These are phyloP conservation scores for Aspergillus sp. DNA, from an alignment of 2,329 filamentous ascomycete species.

Conservation along the genomic window DNA sequence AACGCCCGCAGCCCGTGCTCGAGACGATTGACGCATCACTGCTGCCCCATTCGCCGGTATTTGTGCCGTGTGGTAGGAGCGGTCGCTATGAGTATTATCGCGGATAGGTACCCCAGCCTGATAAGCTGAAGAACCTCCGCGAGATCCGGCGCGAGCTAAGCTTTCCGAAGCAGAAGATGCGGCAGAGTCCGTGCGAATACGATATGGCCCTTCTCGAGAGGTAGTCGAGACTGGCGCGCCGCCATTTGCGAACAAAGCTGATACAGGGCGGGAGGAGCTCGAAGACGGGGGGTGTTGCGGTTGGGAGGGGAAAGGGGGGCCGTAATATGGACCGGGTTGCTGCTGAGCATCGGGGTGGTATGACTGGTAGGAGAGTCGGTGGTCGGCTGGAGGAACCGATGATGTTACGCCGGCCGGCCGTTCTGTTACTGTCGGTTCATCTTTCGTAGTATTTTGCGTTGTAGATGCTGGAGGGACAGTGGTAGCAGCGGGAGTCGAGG, in stretches of 20 bases:
- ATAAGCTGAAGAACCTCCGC: constrained; percentile 59
- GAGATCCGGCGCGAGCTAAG: constrained; percentile 62
- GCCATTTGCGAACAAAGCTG: constrained; percentile 50
- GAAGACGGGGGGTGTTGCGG: constrained; percentile 39
- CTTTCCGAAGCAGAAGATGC: constrained; percentile 57
- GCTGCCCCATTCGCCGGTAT: constrained; percentile 61
- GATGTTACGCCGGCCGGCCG: constrained; percentile 23
- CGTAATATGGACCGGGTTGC: constrained; percentile 44
- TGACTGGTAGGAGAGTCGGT: constrained; percentile 45
- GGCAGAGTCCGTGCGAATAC: constrained; percentile 60
- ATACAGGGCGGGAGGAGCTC: constrained; percentile 45
- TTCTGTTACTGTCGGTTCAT: constrained; percentile 21
- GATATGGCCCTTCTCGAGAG: constrained; percentile 46
- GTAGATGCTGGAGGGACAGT: constrained; percentile 24
- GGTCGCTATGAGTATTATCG: constrained; percentile 68
- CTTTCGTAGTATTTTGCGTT: constrained; percentile 23
- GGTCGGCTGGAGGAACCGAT: constrained; percentile 30
- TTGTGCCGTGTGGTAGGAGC: constrained; percentile 64
- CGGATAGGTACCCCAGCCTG: constrained; percentile 63
- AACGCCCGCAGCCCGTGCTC: constrained; percentile 56
- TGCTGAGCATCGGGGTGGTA: constrained; percentile 47
- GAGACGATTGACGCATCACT: constrained; percentile 75
- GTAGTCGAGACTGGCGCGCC: constrained; percentile 39
- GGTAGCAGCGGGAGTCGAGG: constrained; percentile 23
- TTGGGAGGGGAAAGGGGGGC: constrained; percentile 38